A percentile compares a stretch with the other conserved stretches of the same genome.
Conservation (phyloP, 306 rosid genomes). For the Rosa lucieae region DNA sequence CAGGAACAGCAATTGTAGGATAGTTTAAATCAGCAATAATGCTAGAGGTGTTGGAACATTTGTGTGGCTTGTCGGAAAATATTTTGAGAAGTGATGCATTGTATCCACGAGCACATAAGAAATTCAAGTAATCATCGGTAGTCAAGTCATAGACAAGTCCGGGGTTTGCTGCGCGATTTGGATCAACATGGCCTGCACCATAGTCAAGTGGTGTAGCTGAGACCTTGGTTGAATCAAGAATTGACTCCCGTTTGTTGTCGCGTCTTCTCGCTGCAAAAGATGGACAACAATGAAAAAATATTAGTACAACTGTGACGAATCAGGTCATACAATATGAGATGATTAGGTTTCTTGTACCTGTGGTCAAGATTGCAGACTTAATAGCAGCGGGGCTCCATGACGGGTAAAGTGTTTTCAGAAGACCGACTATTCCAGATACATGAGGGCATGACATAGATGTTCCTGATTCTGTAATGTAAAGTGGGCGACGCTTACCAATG, state of each 20-base stretch:
- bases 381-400: conserved; percentile 56
- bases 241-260: conserved; percentile 15
- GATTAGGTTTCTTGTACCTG: conserved; percentile 22
- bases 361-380: conserved; percentile 53
- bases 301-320: background rate
- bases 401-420: conserved; percentile 48
- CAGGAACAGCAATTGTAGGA: conserved; percentile 43
- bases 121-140: conserved; percentile 48
- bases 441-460: conserved; percentile 65
- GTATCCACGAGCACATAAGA: conserved; percentile 55
- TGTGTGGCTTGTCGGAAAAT: conserved; percentile 27
- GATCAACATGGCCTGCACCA: conserved; percentile 62
- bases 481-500: conserved; percentile 25
- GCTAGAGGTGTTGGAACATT: conserved; percentile 34
- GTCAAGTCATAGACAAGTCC: conserved; percentile 68
- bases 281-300: background rate
- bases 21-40: conserved; percentile 43
- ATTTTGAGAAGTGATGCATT: conserved; percentile 12
- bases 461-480: conserved; percentile 30
- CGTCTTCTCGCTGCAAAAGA: conserved; percentile 31
- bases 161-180: conserved; percentile 49
- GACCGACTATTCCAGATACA: conserved; percentile 45
- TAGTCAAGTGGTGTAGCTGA: conserved; percentile 50
- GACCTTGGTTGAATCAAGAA: background rate
- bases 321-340: background rate